Evolutionary conservation across 2,329 filamentous ascomycete genomes (phyloP).

Genomic region (Paramyrothecium sp.): DNA sequence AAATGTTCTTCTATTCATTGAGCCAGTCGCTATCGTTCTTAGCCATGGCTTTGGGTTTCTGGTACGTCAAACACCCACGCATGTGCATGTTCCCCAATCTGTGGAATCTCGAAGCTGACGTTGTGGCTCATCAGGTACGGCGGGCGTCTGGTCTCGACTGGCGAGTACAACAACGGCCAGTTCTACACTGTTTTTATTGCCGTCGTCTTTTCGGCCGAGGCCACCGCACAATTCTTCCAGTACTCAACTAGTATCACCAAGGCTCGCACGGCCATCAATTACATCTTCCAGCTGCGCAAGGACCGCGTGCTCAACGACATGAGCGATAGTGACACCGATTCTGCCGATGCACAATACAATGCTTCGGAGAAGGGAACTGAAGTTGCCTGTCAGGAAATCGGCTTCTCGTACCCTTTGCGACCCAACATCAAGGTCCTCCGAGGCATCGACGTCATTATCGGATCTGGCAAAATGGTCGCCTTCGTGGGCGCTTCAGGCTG

Average conservation of each 20-base stretch:
- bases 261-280: constrained; percentile 45
- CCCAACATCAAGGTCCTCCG: constrained; percentile 32
- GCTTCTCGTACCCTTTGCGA: constrained; percentile 55
- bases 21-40: constrained; percentile 38
- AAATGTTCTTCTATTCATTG: constrained; percentile 39
- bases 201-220: constrained; percentile 44
- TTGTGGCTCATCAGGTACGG: constrained; percentile 27
- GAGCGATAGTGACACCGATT: constrained; percentile 6
- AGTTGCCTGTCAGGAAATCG: constrained; percentile 49
- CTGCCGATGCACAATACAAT: constrained; percentile 1
- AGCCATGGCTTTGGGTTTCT: constrained; percentile 37
- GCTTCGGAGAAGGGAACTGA: constrained; percentile 23
- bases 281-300: constrained; percentile 40
- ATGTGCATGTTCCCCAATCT: neutral
- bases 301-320: constrained; percentile 27
- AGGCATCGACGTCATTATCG: constrained; percentile 37
- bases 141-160: constrained; percentile 34
- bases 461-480: constrained; percentile 48
- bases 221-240: constrained; percentile 40
- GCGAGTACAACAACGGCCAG: constrained; percentile 44
- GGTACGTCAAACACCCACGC: constrained; percentile 17
- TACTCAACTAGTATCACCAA: constrained; percentile 52
- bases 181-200: constrained; percentile 53
- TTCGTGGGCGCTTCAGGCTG: constrained; percentile 58
- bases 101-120: neutral